Percentiles rank a stretch among this genome's conserved stretches.
Conservation (phyloP, 306 rosid genomes). For the Quercus cerris region DNA sequence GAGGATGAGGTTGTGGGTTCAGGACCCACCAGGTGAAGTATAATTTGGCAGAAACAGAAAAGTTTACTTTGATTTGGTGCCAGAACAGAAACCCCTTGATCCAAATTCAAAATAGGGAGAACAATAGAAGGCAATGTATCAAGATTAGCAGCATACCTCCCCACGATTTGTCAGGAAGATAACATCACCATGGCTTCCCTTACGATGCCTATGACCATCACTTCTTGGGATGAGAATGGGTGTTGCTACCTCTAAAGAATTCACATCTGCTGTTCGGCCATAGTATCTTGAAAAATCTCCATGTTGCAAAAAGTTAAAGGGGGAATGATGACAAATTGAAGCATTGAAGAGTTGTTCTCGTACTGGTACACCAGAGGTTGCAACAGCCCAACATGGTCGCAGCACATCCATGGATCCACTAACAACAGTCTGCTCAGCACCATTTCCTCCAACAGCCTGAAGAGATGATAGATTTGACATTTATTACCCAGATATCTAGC, state of each 20-base stretch:
- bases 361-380: constrained; percentile 94
- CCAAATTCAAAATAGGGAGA: not conserved
- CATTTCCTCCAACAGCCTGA: constrained; percentile 97
- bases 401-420: constrained; percentile 98
- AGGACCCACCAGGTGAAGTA: no score
- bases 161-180: constrained; percentile 96
- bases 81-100: not conserved
- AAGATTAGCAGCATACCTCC: constrained; percentile 57
- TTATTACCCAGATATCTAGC: not conserved
- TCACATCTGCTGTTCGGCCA: constrained; percentile 54
- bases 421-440: constrained; percentile 95
- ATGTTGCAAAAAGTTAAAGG: constrained; percentile 82
- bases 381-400: constrained; percentile 98
- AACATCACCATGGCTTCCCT: constrained; percentile 98
- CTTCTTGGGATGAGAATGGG: constrained; percentile 87
- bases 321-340: constrained; percentile 85
- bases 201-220: constrained; percentile 91
- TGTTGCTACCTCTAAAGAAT: constrained; percentile 89
- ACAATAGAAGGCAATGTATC: constrained; percentile 5
- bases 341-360: constrained; percentile 95
- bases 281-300: constrained; percentile 77
- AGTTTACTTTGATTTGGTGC: constrained; percentile 9
- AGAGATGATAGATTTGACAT: not conserved
- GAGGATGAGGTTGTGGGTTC: not conserved
- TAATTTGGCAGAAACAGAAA: not conserved